Evolutionary conservation across 306 rosid species (phyloP), one percentile per base, ranked within the genome.

Genomic region (Crataegus laevigata): DNA sequence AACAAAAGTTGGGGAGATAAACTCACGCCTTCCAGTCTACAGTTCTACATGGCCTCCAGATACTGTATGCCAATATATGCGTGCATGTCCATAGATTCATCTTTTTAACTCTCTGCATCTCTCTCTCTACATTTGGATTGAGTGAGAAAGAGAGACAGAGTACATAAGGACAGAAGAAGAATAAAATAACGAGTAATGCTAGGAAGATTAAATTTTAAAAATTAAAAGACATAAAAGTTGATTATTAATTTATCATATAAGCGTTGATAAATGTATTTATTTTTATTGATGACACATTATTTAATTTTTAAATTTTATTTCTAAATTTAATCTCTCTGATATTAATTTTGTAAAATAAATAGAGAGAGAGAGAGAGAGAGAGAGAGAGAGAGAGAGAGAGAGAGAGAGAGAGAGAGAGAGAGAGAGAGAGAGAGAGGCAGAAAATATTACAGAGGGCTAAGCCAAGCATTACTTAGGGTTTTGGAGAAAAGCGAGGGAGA

Each of bases 1-100:
- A 54, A 69, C 82, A 60, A 83, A 80, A 72, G 75, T 11, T 36
- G n/a, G 62, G 62, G 28, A 83, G 73, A 72, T 78, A 58, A 15
- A 6, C 79, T 80, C 85, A 78, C 75, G 81, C 81, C 72, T 83
- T 72, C 81, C 40, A 32, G 3, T 81, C 74, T 73, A 81, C 87
- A 59, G 80, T 78, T 83, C 72, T 76, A 72, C 77, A 71, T 78
- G 82, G 8, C 40, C 40, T 78, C 83, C 77, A 51, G 58, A 63
- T 26, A 73, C 70, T 59, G 28, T 74, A 34, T 76, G 73, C 38
- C 59, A 40, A 72, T 36, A 6, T 66, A 34, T 47, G 43, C 28
- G 8, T 77, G 75, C 60, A 26, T 9, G 13, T 50, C 59, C 70
- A 17, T 32, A 59, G 80, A 77, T 71, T 68, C 78, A 66, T 77